Evolutionary conservation across 768 basidiomycete genomes (phyloP).

Genomic region (Leccinum pellstonianum): DNA sequence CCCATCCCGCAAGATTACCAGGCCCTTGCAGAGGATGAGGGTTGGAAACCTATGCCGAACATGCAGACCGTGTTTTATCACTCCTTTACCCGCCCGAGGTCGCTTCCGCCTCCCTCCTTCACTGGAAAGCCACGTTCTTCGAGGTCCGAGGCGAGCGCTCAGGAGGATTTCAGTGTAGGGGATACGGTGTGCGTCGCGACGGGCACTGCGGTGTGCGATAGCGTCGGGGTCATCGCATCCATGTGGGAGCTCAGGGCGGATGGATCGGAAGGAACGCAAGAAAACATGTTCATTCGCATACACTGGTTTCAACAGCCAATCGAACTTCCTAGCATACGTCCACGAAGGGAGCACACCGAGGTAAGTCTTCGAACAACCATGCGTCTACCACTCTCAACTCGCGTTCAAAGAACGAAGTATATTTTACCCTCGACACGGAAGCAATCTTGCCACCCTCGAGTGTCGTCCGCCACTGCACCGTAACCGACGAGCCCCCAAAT

Average conservation of each 20-base stretch:
- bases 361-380: constrained; percentile 37
- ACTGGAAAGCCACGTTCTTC: constrained; percentile 14
- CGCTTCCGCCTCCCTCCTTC: constrained; percentile 16
- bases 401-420: constrained; percentile 65
- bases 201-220: constrained; percentile 44
- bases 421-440: constrained; percentile 54
- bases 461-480: constrained; percentile 52
- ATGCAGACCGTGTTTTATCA: constrained; percentile 30
- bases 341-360: constrained; percentile 57
- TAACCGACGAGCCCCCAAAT: constrained; percentile 34
- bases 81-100: constrained; percentile 27
- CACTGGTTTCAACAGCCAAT: constrained; percentile 76
- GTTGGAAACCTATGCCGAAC: constrained; percentile 19
- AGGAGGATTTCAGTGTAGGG: constrained; percentile 50
- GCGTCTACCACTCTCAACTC: constrained; percentile 1
- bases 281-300: constrained; percentile 55
- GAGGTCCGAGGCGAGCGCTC: constrained; percentile 8
- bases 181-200: constrained; percentile 66
- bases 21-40: constrained; percentile 26
- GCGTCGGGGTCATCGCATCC: constrained; percentile 66
- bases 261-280: constrained; percentile 27
- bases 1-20: constrained; percentile 29
- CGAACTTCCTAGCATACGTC: constrained; percentile 60
- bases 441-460: constrained; percentile 50
- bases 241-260: constrained; percentile 57